Evolutionary conservation across 73 alveolate genomes (phyloP).

Genomic region (Stentor coeruleus): DNA sequence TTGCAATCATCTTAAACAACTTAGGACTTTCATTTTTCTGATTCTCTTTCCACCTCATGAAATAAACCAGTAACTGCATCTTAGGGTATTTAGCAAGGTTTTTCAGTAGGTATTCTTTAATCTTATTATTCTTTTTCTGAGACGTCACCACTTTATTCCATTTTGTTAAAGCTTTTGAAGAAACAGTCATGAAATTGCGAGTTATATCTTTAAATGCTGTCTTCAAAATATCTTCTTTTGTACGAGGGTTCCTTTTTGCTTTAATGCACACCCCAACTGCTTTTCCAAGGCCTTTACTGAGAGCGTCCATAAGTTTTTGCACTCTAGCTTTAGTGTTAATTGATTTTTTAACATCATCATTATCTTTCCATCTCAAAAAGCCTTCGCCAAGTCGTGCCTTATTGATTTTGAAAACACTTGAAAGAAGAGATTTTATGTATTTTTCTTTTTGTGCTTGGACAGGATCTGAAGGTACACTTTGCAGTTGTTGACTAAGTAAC

Average conservation of each 20-base stretch:
- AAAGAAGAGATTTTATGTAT: not conserved
- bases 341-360: not conserved
- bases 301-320: not conserved
- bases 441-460: slow-evolving; percentile 14
- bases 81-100: not conserved
- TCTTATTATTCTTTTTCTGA: not conserved
- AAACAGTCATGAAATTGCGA: not conserved
- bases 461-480: not conserved
- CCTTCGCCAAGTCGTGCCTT: not conserved
- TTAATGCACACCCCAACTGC: not conserved
- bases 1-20: not conserved
- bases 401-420: not conserved
- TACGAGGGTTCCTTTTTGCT: not conserved
- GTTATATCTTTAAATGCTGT: not conserved
- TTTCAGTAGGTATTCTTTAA: not conserved
- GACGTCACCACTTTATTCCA: not conserved
- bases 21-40: not conserved
- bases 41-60: not conserved
- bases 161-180: not conserved
- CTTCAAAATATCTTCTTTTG: not conserved
- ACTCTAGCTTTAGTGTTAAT: not conserved
- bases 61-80: not conserved
- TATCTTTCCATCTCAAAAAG: not conserved
- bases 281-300: not conserved
- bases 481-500: not conserved